Base-by-base conservation (phyloP, 2,329 filamentous ascomycete species). In the Diplodia intermedia region DNA sequence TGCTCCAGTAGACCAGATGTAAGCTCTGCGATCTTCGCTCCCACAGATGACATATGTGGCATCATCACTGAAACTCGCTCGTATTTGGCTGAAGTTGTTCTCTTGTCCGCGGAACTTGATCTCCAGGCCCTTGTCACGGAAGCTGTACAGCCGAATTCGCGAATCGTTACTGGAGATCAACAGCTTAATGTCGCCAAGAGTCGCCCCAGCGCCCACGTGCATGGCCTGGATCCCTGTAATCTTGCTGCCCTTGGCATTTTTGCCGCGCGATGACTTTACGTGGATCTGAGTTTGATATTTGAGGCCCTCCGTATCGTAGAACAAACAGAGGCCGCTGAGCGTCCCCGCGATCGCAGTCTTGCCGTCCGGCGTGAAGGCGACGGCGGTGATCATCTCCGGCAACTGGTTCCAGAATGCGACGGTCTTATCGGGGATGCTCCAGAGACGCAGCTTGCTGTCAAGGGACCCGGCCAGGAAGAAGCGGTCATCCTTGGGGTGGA, bases 381-480 rank as follows among this genome's bases (percentile, higher is more conserved):
- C 94, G 1, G 95, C 93, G 0, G 95, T 99, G 70, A 98, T 93
- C 78, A 98, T 91, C 72, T 97, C 94, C 0, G 90, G 88, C 0
- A 94, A 82, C 53, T 91, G 88, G 9, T 86, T 90, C 71, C 90
- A 90, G 76, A 89, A 98, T 0, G 94, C 94, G 33, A 98, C 91
- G n/a, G 86, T 89, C 77, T 96, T 97, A 78, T 99, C 95, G 0
- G 95, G 94, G 56, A 99, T 99, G 75, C 93, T 97, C 95, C 95
- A 99, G 1, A 99, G 81, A 18, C 95, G 87, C 62, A 99, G 79
- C 72, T 93, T 94, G 1, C 90, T 91, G 76, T 99, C 95, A 7
- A 98, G 84, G 0, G 93, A 97, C 9, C 95, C 95, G 20, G 95
- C 94, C 12, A 99, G 84, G 79, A 99, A 99, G 82, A 99, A 99